These are phyloP conservation scores for Mortierella sp. DNA, from an alignment of 371 early-diverging fungal genomes.

Conservation along the genomic window DNA sequence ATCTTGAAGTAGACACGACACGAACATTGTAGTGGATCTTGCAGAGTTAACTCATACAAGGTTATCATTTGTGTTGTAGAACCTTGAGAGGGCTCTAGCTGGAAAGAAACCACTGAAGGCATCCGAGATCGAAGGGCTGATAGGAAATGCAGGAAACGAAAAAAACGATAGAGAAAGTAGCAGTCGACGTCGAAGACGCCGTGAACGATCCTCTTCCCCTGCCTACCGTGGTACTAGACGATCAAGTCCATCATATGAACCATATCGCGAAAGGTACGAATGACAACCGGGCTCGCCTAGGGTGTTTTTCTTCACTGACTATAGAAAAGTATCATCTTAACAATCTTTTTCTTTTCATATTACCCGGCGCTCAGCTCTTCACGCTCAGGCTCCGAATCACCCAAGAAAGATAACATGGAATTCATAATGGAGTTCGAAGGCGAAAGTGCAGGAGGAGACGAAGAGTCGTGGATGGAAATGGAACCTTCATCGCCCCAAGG, in stretches of 20 bases:
- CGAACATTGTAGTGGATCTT: not conserved
- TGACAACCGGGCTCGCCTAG: too few relatives aligned
- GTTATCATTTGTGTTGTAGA: conserved; percentile 12
- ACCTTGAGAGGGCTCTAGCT: conserved; percentile 35
- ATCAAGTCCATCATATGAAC: conserved; percentile 42
- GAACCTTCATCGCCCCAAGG: not conserved
- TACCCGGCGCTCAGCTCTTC: conserved; percentile 22
- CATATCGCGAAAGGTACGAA: conserved; percentile 20
- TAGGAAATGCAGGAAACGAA: not conserved
- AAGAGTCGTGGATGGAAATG: not conserved
- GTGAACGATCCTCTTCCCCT: conserved; percentile 19
- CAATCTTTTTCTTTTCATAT: not conserved
- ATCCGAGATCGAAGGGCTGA: conserved; percentile 29
- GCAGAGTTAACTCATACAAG: not conserved
- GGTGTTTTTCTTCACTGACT: not conserved
- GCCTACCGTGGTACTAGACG: conserved; percentile 15
- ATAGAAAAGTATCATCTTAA: not conserved
- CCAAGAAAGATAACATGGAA: conserved; percentile 18
- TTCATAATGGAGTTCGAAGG: conserved; percentile 31
- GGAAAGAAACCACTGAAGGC: conserved; percentile 45
- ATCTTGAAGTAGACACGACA: not conserved
- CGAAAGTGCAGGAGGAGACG: not conserved
- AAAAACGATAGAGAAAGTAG: not conserved
- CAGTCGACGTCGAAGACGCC: conserved; percentile 11
- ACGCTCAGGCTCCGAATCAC: conserved; percentile 35